Conservation (phyloP, 306 rosid genomes). For the Medicago arabica region DNA sequence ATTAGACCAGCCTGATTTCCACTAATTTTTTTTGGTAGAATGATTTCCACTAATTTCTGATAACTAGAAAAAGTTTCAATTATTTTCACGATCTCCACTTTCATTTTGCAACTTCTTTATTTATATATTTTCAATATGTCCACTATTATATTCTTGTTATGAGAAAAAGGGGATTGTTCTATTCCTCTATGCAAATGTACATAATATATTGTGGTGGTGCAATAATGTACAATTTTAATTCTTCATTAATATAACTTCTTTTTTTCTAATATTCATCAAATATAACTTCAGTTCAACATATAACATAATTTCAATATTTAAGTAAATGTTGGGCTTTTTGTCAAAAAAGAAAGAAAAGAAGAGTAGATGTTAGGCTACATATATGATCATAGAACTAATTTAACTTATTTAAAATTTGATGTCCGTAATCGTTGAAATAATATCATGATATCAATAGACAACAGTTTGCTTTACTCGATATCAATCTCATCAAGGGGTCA, state of each 20-base stretch:
- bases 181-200: neutral
- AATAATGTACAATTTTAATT: no score
- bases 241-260: no score
- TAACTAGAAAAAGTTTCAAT: constrained; percentile 53
- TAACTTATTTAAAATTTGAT: neutral
- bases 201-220: no score
- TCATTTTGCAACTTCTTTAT: constrained; percentile 25
- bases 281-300: no score
- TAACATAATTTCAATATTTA: no score
- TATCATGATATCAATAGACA: no score
- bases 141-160: neutral
- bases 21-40: constrained; percentile 33
- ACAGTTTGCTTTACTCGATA: no score
- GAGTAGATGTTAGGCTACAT: neutral
- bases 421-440: neutral
- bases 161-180: neutral
- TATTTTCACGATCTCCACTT: constrained; percentile 44
- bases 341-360: no score
- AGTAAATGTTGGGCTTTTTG: no score
- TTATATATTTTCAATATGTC: neutral
- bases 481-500: no score
- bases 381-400: neutral
- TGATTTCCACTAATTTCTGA: constrained; percentile 44
- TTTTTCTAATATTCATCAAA: no score
- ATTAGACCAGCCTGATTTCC: constrained; percentile 88